phyloP scores from a whole-genome alignment of 176 grass and related monocot genomes.

The Puya raimondii region DNA sequence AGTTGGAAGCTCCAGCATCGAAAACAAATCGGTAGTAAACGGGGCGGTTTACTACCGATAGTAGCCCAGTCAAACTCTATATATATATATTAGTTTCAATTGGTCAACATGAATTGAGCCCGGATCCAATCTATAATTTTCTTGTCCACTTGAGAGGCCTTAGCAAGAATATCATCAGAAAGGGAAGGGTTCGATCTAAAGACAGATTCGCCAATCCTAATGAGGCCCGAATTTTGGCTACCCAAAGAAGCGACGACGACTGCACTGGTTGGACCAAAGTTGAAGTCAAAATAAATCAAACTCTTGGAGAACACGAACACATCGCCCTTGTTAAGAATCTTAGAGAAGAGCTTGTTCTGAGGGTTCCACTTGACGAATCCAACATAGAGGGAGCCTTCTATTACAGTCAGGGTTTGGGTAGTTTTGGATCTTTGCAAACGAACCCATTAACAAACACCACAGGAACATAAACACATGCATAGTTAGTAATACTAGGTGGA shows the following conservation, averaged over 20 bases:
- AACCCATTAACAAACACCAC: constrained; percentile 29
- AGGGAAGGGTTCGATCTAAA: constrained; percentile 3
- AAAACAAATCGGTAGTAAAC: too few species aligned
- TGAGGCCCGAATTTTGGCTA: constrained; percentile 14
- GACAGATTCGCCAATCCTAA: neutral
- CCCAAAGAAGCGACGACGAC: neutral
- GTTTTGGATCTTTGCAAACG: constrained; percentile 19
- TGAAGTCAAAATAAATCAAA: constrained; percentile 15
- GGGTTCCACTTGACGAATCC: neutral
- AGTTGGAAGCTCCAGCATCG: too few species aligned
- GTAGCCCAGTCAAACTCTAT: too few species aligned
- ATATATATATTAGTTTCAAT: too few species aligned
- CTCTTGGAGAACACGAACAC: constrained; percentile 7
- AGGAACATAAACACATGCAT: neutral
- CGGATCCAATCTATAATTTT: constrained; percentile 6
- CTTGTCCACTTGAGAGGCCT: too few species aligned
- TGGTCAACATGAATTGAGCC: neutral
- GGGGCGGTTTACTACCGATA: too few species aligned
- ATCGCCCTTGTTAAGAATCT: too few species aligned
- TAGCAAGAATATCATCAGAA: neutral
- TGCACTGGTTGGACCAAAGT: neutral
- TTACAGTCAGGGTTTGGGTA: too few species aligned
- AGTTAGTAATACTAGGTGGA: too few species aligned
- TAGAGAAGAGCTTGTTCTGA: too few species aligned
- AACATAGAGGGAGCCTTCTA: too few species aligned